Evolutionary conservation across 2,329 filamentous ascomycete genomes (phyloP), one percentile per base, ranked within the genome.

Genomic region (Xylaria multiplex): DNA sequence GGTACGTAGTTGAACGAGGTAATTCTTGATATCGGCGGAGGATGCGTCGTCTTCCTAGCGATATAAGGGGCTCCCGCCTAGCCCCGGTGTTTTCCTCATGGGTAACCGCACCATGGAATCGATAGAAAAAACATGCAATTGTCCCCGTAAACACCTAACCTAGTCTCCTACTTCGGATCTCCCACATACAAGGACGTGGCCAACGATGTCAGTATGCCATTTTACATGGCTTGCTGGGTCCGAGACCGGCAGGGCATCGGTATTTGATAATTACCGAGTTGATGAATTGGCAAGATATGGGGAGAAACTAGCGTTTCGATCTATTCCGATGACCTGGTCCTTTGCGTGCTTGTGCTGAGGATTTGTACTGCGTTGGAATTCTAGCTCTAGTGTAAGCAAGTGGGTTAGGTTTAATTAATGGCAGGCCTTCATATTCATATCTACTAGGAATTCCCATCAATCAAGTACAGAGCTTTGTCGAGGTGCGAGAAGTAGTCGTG

Each of bases 21-120:
- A 67, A 22, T 71, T 71, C 55, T 71, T 70, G 54, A 74, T 75
- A 61, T 74, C 73, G 59, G 69, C 70, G 58, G 72, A 74, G 59
- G 74, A 72, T 1, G 59, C 69, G 50, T 73, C 65, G 37, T 74
- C 70, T 14, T 64, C 66, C 11, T 61, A 64, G n/a, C 72, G 70
- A 53, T 75, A 74, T 8, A 74, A 42, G 13, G 73, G 73, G 43
- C 70, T 73, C 52, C 74, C 70, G 48, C 71, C 72, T 14, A 75
- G 66, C 2, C 69, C 70, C 2, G 65, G 60, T 71, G 57, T 75
- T 50, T 71, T 59, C 49, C 62, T 70, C 68, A 74, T 74, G 7
- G 13, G n/a, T 42, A 14, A 43, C 5, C 2, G 37, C 43, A 19
- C 11, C 32, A 3, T 24, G 14, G 19, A 19, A 19, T 19, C 19